Evolutionary conservation across 371 early-diverging fungal species (phyloP).

Genomic region (Mucor sp.): DNA sequence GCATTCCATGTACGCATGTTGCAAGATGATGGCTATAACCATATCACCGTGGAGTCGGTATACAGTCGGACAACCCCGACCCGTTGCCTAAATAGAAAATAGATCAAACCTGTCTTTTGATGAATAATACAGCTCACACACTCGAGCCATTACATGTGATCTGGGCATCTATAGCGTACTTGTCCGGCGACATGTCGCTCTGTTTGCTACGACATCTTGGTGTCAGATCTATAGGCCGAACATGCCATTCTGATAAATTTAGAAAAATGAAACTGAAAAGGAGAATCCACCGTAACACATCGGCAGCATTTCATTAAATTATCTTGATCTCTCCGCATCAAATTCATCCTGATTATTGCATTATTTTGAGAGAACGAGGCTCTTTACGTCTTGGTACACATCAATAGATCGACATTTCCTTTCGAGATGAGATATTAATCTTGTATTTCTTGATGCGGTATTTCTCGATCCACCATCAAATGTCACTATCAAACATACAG

Average conservation of each 20-base stretch:
- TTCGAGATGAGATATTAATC: background rate
- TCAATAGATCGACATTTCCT: background rate
- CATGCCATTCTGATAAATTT: background rate
- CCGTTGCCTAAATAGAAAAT: background rate
- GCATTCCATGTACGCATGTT: background rate
- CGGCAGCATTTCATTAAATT: background rate
- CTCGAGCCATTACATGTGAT: too few relatives aligned
- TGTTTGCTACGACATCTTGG: background rate
- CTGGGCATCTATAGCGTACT: background rate
- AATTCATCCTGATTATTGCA: background rate
- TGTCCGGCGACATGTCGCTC: background rate
- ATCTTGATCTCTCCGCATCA: slow-evolving; percentile 2
- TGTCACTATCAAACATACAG: background rate
- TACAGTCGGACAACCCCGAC: background rate
- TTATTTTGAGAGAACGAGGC: background rate
- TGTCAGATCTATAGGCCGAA: background rate
- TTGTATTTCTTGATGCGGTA: background rate
- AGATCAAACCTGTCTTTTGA: background rate
- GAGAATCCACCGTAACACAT: background rate
- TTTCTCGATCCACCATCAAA: background rate
- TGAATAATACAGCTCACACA: background rate
- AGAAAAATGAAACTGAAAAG: background rate
- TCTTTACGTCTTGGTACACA: background rate
- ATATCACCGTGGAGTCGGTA: slow-evolving; percentile 1
- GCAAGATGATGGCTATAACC: background rate